Base-by-base conservation (phyloP, 805 yeast species). In the Wickerhamomyces queroliae region DNA sequence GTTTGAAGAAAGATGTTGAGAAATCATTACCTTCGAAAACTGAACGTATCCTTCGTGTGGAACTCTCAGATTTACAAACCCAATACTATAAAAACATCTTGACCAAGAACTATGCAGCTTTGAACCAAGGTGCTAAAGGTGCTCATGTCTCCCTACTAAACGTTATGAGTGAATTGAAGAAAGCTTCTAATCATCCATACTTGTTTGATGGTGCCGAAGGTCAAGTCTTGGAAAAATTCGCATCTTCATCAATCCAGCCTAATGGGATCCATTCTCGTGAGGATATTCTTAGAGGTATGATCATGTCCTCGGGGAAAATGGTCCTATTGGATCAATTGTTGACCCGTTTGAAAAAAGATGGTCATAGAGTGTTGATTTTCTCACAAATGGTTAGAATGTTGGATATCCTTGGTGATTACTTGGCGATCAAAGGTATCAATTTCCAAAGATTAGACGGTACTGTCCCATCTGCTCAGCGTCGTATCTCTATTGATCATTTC, bases 291-390 rank as follows among this genome's bases (percentile, higher is more conserved):
- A 78, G 89, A 56, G 99, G 99, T 13, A 67, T 93, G 69, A 86
- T 93, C 48, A 93, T 93, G 99, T 86, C 95, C 15, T 86, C 96
- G 7, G 99, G 99, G 53, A 93, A 93, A 59, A 93, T 93, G 99
- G 99, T 93, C 7, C 70, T 93, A 35, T 67, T 93, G 37, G 99
- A 93, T 63, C 90, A 93, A 60, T 68, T 93, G 29, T 71, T 93
- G 44, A 83, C 87, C 4, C 73, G 95, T 46, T 70, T 93, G 56
- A 77, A 80, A 45, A 83, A 85, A 56, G 99, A 93, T 63, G 98
- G 98, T 3, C 99, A 93, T 58, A 73, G 99, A 47, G 99, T 93
- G 4, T 70, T 93, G 41, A 90, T 93, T 44, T 93, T 93, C 62
- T 82, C 95, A 15, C 99, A 93, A 61, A 93, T 93, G 99, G 99